A percentile compares a stretch with the other conserved stretches of the same genome.
phyloP scores from a whole-genome alignment of 2,329 filamentous ascomycete genomes.

The Apiospora koreana region DNA sequence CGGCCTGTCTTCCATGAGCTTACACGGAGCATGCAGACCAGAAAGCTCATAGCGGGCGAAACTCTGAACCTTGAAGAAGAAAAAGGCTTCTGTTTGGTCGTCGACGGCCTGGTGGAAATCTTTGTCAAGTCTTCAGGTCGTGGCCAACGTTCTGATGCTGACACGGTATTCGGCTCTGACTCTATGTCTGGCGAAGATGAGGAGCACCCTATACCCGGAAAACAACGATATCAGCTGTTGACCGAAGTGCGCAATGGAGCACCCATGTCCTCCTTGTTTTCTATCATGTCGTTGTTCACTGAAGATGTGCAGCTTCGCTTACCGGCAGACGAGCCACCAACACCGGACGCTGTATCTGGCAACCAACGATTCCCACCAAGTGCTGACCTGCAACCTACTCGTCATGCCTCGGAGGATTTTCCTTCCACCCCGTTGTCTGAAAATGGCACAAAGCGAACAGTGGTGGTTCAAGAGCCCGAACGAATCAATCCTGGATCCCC shows the following conservation, averaged over 20 bases:
- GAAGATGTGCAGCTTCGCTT: constrained; percentile 84
- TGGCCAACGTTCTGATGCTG: constrained; percentile 16
- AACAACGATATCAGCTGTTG: constrained; percentile 86
- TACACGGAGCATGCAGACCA: constrained; percentile 96
- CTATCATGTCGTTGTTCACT: constrained; percentile 94
- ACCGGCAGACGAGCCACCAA: constrained; percentile 61
- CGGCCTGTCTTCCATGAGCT: constrained; percentile 96
- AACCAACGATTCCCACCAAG: constrained; percentile 30
- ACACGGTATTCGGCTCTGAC: constrained; percentile 39
- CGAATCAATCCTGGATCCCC: constrained; percentile 27
- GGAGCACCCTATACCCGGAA: constrained; percentile 56
- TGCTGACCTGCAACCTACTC: constrained; percentile 18
- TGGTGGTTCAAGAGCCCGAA: constrained; percentile 29
- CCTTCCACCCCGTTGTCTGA: constrained; percentile 26
- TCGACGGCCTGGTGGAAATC: constrained; percentile 94
- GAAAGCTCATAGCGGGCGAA: constrained; percentile 93
- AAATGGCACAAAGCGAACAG: constrained; percentile 20
- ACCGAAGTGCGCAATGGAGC: constrained; percentile 98
- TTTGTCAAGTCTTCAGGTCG: constrained; percentile 83
- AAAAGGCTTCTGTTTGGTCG: constrained; percentile 96
- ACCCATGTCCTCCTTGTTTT: constrained; percentile 97
- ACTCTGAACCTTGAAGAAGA: constrained; percentile 95
- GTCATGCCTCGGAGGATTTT: constrained; percentile 19
- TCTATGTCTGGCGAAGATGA: constrained; percentile 72
- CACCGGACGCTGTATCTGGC: constrained; percentile 25